Percentiles rank a stretch among this genome's conserved stretches.
phyloP scores from a whole-genome alignment of 2,329 filamentous ascomycete species.

The Penicillium janthinellum region DNA sequence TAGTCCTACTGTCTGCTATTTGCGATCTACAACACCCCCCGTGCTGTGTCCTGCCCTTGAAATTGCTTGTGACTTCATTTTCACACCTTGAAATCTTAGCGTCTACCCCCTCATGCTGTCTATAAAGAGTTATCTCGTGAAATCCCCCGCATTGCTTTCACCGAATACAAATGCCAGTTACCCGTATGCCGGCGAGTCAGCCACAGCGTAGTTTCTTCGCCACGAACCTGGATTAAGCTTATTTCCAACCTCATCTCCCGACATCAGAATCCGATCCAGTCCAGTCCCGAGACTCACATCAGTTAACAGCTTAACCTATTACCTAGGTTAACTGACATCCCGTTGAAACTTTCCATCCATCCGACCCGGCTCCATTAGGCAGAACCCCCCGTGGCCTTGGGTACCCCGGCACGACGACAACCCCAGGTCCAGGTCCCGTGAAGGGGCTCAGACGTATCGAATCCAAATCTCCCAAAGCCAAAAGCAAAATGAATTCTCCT shows the following conservation, averaged over 20 bases:
- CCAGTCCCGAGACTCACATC: too few relatives aligned
- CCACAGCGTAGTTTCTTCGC: not conserved
- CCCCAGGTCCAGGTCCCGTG: not conserved
- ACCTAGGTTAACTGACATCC: not conserved
- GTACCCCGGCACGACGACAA: too few relatives aligned
- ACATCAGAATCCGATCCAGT: not conserved
- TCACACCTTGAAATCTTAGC: slow-evolving; percentile 17
- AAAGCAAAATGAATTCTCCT: not conserved
- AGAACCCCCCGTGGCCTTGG: not conserved
- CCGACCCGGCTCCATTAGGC: not conserved
- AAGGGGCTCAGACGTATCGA: not conserved
- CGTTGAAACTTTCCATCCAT: not conserved
- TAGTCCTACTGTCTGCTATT: not conserved
- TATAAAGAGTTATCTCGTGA: slow-evolving; percentile 15
- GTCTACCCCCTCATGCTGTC: slow-evolving; percentile 15
- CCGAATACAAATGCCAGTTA: slow-evolving; percentile 2
- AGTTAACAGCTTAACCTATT: not conserved
- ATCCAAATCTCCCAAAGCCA: not conserved
- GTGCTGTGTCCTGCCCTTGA: not conserved
- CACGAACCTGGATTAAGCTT: not conserved
- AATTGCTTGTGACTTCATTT: slow-evolving; percentile 1
- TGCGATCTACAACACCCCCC: not conserved
- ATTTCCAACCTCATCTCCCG: not conserved
- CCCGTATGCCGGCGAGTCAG: not conserved
- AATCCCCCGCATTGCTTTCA: slow-evolving; percentile 10